Conservation (phyloP, 164 flowering plant species). For the Umbilicus rupestris region DNA sequence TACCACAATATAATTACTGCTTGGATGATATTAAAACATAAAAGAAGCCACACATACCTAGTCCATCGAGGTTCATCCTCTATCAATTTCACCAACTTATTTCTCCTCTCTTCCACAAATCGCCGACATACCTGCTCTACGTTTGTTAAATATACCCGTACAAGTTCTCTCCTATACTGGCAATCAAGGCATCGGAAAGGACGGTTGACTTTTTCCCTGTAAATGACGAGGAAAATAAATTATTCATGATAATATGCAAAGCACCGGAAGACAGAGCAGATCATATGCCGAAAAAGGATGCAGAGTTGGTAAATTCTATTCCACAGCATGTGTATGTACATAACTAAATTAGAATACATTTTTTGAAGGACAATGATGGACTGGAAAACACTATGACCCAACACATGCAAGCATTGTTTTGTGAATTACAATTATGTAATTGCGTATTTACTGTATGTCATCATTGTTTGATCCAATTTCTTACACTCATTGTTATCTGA, state of each 20-base stretch:
- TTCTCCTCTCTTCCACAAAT: conserved; percentile 77
- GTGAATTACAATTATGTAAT: not conserved
- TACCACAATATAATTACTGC: not conserved
- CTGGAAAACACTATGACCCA: not conserved
- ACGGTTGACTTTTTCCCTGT: conserved; percentile 82
- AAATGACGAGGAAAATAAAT: conserved; percentile 10
- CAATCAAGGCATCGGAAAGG: conserved; percentile 93
- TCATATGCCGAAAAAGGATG: not conserved
- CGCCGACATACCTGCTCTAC: conserved; percentile 84
- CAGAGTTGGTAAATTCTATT: not conserved
- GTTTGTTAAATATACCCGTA: conserved; percentile 79
- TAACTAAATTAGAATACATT: not conserved
- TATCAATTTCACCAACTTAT: conserved; percentile 69
- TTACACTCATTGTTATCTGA: too few relatives aligned
- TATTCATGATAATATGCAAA: not conserved
- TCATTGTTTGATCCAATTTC: too few relatives aligned
- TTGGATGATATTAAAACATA: not conserved
- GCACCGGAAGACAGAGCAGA: not conserved
- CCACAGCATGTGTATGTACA: not conserved
- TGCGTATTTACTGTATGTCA: not conserved
- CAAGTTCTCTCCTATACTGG: conserved; percentile 90
- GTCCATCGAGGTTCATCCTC: conserved; percentile 87
- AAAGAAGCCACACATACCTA: conserved; percentile 26
- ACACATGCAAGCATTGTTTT: not conserved
- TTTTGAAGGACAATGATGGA: not conserved